Evolutionary conservation across 1,284 basidiomycete genomes (phyloP), one percentile per base, ranked within the genome.

Genomic region (Golubevia sp.): DNA sequence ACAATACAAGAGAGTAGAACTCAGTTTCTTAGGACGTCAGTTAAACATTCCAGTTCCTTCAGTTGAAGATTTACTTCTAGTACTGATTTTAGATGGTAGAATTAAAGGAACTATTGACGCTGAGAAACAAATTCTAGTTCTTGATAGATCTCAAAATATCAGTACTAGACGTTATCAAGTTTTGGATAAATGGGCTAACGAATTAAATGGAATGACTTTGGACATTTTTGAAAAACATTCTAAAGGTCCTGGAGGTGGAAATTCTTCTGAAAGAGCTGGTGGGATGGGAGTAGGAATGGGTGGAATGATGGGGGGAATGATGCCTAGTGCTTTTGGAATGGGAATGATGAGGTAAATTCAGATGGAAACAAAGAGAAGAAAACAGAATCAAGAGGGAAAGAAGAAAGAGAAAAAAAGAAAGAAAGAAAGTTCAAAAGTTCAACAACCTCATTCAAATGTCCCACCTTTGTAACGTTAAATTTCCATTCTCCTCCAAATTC

Each of bases 1-100:
- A 84, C 94, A 95, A 1, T 99, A 99, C 85, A 95, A 92, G 0
- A 88, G 94, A 38, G 88, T 99, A 54, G 94, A 97, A 83, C 87
- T 98, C 50, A 88, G 90, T 13, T 97, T 94, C 87, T n/a, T 58
- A 34, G 30, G 38, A 44, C 11, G 38, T 13, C 66, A 76, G 52
- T 75, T 80, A 24, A 77, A 80, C 58, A 68, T 79, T 23, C 27
- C 67, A 15, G 53, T 62, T 3, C 62, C 67, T 7, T 66, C 67
- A 48, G 75, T 82, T 15, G 74, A 76, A 59, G 69, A 72, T 20
- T 63, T 80, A 18, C 70, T 81, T 53, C 67, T 76, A 58, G 68
- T 68, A 56, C 70, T 82, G 50, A 82, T 82, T 51, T 66, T 79
- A 49, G 75, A 81, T 55, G 72, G 70, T 30, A 67, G 64, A 49